Percentiles rank a stretch among this genome's conserved stretches.
phyloP scores from a whole-genome alignment of 2,329 filamentous ascomycete genomes.

The Shiraia sp. region DNA sequence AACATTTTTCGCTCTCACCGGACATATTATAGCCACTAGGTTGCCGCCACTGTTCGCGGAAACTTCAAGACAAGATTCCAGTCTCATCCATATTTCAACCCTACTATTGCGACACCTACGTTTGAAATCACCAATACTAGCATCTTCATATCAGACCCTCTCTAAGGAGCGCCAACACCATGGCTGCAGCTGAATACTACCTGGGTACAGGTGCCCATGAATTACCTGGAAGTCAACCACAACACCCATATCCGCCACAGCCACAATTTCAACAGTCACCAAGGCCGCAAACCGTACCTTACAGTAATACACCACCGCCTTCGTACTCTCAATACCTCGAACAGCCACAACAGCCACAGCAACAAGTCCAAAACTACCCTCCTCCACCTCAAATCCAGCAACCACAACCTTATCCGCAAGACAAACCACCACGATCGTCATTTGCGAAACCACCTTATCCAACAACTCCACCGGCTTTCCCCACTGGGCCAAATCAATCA shows the following conservation, averaged over 20 bases:
- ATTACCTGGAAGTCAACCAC: constrained; percentile 20
- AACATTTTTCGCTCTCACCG: too few relatives aligned
- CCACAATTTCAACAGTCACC: constrained; percentile 18
- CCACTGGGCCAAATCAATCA: constrained; percentile 12
- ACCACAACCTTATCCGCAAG: constrained; percentile 4
- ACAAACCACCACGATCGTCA: constrained; percentile 7
- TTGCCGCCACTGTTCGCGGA: too few relatives aligned
- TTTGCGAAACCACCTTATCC: constrained; percentile 16
- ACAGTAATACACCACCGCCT: constrained; percentile 20
- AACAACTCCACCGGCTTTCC: constrained; percentile 3
- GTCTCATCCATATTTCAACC: too few relatives aligned
- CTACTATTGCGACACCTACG: neutral
- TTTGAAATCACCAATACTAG: neutral
- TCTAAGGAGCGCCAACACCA: constrained; percentile 11
- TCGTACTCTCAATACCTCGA: constrained; percentile 29
- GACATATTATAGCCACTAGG: too few relatives aligned
- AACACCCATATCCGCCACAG: constrained; percentile 15
- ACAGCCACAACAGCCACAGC: constrained; percentile 19
- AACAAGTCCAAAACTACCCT: constrained; percentile 26
- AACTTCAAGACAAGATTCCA: too few relatives aligned
- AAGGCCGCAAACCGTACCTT: constrained; percentile 9
- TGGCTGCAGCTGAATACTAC: constrained; percentile 43
- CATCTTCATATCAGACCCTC: neutral
- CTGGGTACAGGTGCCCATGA: constrained; percentile 27
- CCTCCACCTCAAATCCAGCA: constrained; percentile 12